Base-by-base conservation (phyloP, 2,329 filamentous ascomycete genomes). In the Fusarium fujikuroi region DNA sequence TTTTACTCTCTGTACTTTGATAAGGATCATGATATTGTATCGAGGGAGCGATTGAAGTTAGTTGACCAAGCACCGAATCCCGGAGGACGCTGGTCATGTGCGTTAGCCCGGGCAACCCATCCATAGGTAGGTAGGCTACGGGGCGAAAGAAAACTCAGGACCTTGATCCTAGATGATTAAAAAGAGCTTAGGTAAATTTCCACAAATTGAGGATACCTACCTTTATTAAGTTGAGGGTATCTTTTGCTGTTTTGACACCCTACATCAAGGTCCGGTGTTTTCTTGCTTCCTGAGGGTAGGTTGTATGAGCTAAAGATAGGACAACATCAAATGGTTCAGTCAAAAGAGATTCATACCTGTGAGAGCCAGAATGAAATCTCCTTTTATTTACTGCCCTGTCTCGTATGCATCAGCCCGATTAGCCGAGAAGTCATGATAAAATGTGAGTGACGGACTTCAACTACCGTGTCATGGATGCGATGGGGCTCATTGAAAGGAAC, bases 11-110 rank as follows among this genome's bases (percentile, higher is more conserved):
- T 40, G 47, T 49, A 32, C 50, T 23, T 14, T 50, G 25, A 58
- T 58, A 50, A 53, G 37, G 60, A 12, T 59, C 36, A 25, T 65
- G 30, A 64, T 69, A 56, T 39, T 47, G 52, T 36, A 52, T 43
- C 23, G 57, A 58, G 36, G 47, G 28, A 44, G 28, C 39, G 47
- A 60, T 64, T 63, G 34, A 42, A 50, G 40, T 28, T 40, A 73
- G 59, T 53, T 46, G 65, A 54, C 40, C 47, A 58, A 72, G 49
- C 16, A 52, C 39, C 54, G 60, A 61, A 50, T 43, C 30, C 59
- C 52, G 59, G 37, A 63, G 34, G 28, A 63, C 42, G 63, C 65
- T 68, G 43, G 64, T 68, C 65, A 68, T 63, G 57, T 68, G 65
- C 43, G 56, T 68, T 68, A 68, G 63, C 49, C 46, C 23, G 15